Base-by-base conservation (phyloP, 1,139 yeast species). In the Protomyces arabidopsidicola region DNA sequence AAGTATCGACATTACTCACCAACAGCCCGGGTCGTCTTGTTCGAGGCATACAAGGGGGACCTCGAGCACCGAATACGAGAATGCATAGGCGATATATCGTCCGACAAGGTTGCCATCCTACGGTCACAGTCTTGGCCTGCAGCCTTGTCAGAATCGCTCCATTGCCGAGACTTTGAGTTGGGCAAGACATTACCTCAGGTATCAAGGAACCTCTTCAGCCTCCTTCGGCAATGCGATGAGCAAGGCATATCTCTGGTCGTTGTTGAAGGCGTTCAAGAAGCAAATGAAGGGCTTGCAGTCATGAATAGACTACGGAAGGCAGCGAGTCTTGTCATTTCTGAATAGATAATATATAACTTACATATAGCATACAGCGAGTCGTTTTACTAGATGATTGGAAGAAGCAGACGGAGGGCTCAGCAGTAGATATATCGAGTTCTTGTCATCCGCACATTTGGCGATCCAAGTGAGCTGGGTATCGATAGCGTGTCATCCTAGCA, bases 1-100 rank as follows among this genome's bases (percentile, higher is more conserved):
- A 93, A 93, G 72, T 93, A 93, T 73, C 85, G 89, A 70, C 98
- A 93, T 74, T 93, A 93, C 74, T 88, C 97, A 0, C 98, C 98
- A 1, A 81, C 82, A 2, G 97, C 97, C 0, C 84, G 82, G 66
- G 97, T 93, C 5, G 79, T 88, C 0, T 75, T 91, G n/a, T 84
- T 90, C 68, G 78, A 60, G 4, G 16, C 39, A 10, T 14, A n/a
- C 6, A 52, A 58, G 27, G 48, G 22, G 1, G 22, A 42, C 12
- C 48, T 42, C 18, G 48, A 42, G 22, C 22, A 42, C 10, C 20
- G 24, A 24, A 42, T 42, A 10, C 48, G 48, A 18, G 14, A n/a
- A 12, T 42, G 48, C 22, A 42, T 42, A 9, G 52, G 35, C 14
- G 58, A 48, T 24, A 48, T 52, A 16, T 8, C 10, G 18, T 18